phyloP scores from a whole-genome alignment of 2,329 filamentous ascomycete genomes.

The Sporothrix sp. region DNA sequence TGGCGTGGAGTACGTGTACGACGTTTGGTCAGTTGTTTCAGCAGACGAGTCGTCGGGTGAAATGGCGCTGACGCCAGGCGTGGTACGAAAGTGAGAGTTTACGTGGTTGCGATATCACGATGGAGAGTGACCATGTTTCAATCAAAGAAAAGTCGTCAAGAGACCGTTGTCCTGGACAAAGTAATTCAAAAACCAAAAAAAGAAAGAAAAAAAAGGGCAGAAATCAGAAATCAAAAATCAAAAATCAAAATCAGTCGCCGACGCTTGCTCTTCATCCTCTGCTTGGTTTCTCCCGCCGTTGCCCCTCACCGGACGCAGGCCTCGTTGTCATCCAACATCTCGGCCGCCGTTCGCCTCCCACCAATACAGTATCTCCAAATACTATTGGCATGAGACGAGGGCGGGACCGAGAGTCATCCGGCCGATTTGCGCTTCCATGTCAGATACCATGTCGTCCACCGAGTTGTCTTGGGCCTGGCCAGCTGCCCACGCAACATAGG shows the following conservation, averaged over 20 bases:
- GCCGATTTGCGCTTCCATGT: not conserved
- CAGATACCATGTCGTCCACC: not conserved
- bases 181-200: not conserved
- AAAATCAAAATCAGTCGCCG: not conserved
- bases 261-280: slow-evolving; percentile 11
- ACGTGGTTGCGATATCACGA: too few relatives aligned
- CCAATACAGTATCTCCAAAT: not conserved
- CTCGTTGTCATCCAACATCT: not conserved
- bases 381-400: slow-evolving; percentile 13
- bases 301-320: slow-evolving; percentile 3
- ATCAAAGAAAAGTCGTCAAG: not conserved
- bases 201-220: not conserved
- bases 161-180: too few relatives aligned
- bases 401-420: not conserved
- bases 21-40: too few relatives aligned
- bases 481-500: slow-evolving; percentile 8
- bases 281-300: not conserved
- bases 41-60: too few relatives aligned
- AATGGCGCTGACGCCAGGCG: too few relatives aligned
- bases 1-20: too few relatives aligned
- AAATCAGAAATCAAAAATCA: not conserved
- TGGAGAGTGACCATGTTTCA: too few relatives aligned
- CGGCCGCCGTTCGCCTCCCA: not conserved
- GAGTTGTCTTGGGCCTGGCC: not conserved
- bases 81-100: too few relatives aligned